Evolutionary conservation across 306 rosid genomes (phyloP), one percentile per base, ranked within the genome.

Genomic region (Coriaria nepalensis): DNA sequence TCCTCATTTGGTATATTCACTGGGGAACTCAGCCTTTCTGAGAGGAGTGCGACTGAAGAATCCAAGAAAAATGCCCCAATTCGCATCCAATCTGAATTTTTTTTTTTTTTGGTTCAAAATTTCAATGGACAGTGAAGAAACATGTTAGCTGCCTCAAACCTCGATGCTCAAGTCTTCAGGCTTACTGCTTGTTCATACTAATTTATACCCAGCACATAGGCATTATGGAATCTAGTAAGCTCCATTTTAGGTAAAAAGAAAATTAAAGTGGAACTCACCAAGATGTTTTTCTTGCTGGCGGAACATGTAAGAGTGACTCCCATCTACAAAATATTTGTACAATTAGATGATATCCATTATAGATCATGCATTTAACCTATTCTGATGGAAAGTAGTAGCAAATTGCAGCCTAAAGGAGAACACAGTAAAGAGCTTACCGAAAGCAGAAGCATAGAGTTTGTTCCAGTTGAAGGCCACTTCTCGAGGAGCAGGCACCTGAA

Each of bases 231-330:
- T 20, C 29, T 20, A 20, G 29, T 20, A 20, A 20, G 29, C 29
- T 20, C 29, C 29, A 20, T 20, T 20, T 20, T 20, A 20, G 29
- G 29, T 20, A 20, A n/a, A n/a, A n/a, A n/a, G n/a, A n/a, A n/a
- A n/a, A n/a, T n/a, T n/a, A n/a, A 20, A 20, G 29, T 20, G 29
- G 29, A 20, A 71, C 93, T 70, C 65, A 88, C 93, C 95, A 10
- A 88, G 82, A 67, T 88, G 97, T 49, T 88, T 88, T 54, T 84
- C 86, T 65, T 55, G 66, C 67, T 88, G 95, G 56, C 81, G 90
- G 67, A 76, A 81, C 83, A 61, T 64, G 72, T 63, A 88, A 62
- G 97, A 81, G 69, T 84, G 95, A 13, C 97, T 81, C 42, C 93
- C 93, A 68, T 81, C 97, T 83, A 81, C 38, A 62, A 54, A 68